Evolutionary conservation across 1,284 basidiomycete genomes (phyloP), one percentile per base, ranked within the genome.

Genomic region (Tylopilus sp.): DNA sequence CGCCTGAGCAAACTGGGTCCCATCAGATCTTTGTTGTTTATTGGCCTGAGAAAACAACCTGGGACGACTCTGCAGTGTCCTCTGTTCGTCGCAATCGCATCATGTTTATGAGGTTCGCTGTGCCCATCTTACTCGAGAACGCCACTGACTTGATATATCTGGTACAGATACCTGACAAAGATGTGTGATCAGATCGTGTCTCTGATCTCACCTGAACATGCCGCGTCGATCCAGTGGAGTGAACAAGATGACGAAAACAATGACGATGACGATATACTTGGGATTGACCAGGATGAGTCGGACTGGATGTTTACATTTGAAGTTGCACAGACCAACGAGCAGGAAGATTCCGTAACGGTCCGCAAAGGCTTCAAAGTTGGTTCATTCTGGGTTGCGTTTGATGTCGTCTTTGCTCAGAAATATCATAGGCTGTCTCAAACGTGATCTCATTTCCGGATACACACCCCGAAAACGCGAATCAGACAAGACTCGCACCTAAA

Each of bases 1-100:
- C 70, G 5, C 57, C 67, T 6, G 55, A 47, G 19, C 52, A 64
- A 22, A 29, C 66, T 22, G 61, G 38, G 1, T 36, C 66, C 18
- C 70, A 78, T 49, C 72, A 79, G 32, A 54, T 85, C 2, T 87
- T 83, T 63, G 81, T 87, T 26, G 69, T 91, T 7, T 89, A 87
- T 64, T 91, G 89, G 89, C 89, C 88, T 0, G 86, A 91, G 68
- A 81, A 87, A 47, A 81, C 79, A 0, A 90, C 88, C 0, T 91
- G 89, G 89, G 77, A 86, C 38, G 86, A 89, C 72, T 76, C 80
- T 39, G 82, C 84, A 0, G 60, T 77, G 2, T 78, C 82, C 0
- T 79, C 86, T 6, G 81, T 87, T 51, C 71, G 79, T 32, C 80
- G 85, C 2, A 90, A 89, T 72, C 80, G 88, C 16, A 77, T 87